Evolutionary conservation across 768 basidiomycete genomes (phyloP).

Genomic region (Rhizopogon roseolus): DNA sequence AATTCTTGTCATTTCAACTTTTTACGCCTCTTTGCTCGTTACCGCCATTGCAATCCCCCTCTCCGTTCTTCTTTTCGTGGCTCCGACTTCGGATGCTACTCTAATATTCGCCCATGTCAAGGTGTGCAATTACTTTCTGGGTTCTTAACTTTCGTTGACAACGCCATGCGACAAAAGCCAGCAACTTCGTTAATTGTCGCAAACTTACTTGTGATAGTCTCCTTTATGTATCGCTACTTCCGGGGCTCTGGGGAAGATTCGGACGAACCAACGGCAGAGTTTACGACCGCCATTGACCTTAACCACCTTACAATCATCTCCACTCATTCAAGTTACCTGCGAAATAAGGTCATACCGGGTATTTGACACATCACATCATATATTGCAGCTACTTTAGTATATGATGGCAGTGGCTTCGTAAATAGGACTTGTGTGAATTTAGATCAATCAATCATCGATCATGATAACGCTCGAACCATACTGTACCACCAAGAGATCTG

Average conservation of each 20-base stretch:
- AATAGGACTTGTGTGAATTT: too few relatives aligned
- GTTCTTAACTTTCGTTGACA: background rate
- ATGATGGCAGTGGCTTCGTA: too few relatives aligned
- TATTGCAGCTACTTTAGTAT: too few relatives aligned
- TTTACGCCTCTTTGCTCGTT: constrained; percentile 20
- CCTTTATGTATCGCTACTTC: background rate
- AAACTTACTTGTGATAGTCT: background rate
- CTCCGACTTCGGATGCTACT: background rate
- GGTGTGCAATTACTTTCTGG: constrained; percentile 4
- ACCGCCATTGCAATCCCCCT: constrained; percentile 16
- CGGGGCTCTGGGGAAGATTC: background rate
- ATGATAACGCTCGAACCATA: too few relatives aligned
- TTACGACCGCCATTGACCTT: background rate
- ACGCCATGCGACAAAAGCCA: background rate
- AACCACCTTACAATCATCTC: background rate
- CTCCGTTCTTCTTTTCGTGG: constrained; percentile 15
- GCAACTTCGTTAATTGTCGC: background rate
- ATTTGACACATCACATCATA: too few relatives aligned
- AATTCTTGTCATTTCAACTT: constrained; percentile 14
- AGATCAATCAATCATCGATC: too few relatives aligned
- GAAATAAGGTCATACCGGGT: too few relatives aligned
- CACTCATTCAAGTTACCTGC: too few relatives aligned
- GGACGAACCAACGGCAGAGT: background rate
- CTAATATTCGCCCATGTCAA: constrained; percentile 18
- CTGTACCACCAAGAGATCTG: too few relatives aligned